Base-by-base conservation (phyloP, 2,329 filamentous ascomycete species). In the Aspergillus unguis region DNA sequence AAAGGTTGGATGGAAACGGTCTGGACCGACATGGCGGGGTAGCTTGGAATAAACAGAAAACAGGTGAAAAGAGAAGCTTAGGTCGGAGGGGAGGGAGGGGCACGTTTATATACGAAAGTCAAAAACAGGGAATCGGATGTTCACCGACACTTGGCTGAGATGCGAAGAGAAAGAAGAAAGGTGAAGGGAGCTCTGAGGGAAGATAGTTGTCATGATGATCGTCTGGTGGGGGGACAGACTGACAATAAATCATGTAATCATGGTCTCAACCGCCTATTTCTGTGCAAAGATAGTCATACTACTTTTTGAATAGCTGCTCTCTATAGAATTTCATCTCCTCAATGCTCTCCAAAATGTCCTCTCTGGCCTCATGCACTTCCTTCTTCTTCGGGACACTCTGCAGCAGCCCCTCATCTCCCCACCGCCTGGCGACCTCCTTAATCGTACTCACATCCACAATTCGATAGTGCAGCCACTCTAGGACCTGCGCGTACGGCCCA, bases 271-370 rank as follows among this genome's bases (percentile, higher is more conserved):
- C 28, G 17, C 17, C 17, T 17, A 17, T 17, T 17, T 17, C 17
- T 17, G 17, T 17, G 17, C 17, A 17, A 17, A 17, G 17, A 17
- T 17, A 17, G 17, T 17, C 17, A 17, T 17, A 17, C 17, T 17
- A 17, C 17, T 17, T 17, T 17, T 17, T 17, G 69, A 95, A 95
- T 50, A 95, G 81, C 17, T 75, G 76, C 54, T 86, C 77, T 63
- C 83, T 84, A 71, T 96, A 97, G 68, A 88, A 96, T 64, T 77
- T 84, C 50, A 92, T 92, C 76, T 99, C 94, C 51, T 82, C 86
- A 57, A 99, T 96, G 72, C 92, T 97, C 76, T 99, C 94, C 55
- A 96, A 71, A 53, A 99, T 96, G 71, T 99, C 94, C 50, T 90
- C 85, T 62, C 82, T 85, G 0, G 94, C 94, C 71, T 92, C 84